Evolutionary conservation across 2,329 filamentous ascomycete genomes (phyloP).

Genomic region (Colletotrichum brevisporum): DNA sequence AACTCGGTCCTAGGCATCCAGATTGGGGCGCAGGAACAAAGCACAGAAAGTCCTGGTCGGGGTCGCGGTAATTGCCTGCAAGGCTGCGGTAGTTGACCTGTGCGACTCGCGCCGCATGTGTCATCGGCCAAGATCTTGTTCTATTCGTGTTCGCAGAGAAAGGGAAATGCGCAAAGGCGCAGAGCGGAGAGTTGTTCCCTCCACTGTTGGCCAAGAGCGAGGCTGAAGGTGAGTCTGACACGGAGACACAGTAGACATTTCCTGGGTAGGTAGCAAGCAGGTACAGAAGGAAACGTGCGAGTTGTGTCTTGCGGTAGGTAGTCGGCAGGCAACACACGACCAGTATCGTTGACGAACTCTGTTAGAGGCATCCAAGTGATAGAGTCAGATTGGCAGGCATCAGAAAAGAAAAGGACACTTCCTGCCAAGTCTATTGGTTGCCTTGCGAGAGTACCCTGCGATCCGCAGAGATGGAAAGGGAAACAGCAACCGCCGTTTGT

Average conservation of each 20-base stretch:
- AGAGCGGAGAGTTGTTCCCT: not conserved
- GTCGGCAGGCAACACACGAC: not conserved
- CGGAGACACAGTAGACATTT: not conserved
- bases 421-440: constrained; percentile 11
- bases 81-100: constrained; percentile 32
- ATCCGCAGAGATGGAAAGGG: constrained; percentile 2
- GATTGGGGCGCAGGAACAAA: constrained; percentile 15
- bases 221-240: constrained; percentile 22
- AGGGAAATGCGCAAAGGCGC: not conserved
- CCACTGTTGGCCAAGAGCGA: constrained; percentile 24
- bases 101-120: not conserved
- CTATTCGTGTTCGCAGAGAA: not conserved
- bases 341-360: constrained; percentile 6
- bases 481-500: not conserved
- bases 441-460: not conserved
- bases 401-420: constrained; percentile 1
- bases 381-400: not conserved
- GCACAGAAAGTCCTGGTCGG: not conserved
- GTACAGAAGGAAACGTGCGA: too few species aligned
- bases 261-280: too few species aligned
- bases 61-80: too few species aligned
- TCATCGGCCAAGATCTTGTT: not conserved
- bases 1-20: not conserved
- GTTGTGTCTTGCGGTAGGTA: too few species aligned
- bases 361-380: constrained; percentile 1